Evolutionary conservation across 73 alveolate species (phyloP), one percentile per base, ranked within the genome.

Genomic region (Paramecium bursaria): DNA sequence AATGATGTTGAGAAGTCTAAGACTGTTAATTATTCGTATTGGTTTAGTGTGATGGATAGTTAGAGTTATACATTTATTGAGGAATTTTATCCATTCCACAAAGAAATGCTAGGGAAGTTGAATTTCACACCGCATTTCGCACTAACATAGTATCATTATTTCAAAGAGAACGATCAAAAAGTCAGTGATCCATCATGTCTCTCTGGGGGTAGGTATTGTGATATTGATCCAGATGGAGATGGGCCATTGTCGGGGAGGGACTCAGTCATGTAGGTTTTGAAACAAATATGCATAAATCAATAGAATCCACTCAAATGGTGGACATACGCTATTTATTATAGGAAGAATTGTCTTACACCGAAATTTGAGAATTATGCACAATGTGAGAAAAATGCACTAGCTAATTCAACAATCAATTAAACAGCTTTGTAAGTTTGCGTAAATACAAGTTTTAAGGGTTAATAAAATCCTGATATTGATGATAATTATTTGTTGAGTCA

Each of bases 141-240:
- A 0, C 21, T 67, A 42, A 47, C 17, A 10, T 39, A 47, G 44
- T 35, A n/a, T n/a, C n/a, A n/a, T n/a, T n/a, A n/a, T n/a, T n/a
- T n/a, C n/a, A n/a, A n/a, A n/a, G n/a, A n/a, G n/a, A n/a, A n/a
- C n/a, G n/a, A n/a, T n/a, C n/a, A n/a, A n/a, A n/a, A n/a, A n/a
- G n/a, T n/a, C n/a, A n/a, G n/a, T n/a, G 75, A 54, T 26, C 14
- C 48, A 2, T 33, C n/a, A 0, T 76, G 88, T 51, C 51, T 76
- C 4, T 50, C 67, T 51, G 88, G 88, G 14, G 88, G 88, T 23
- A 76, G 80, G 51, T 76, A 76, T 51, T 76, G 88, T 76, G 88
- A 86, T 57, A 35, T 57, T 11, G 88, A 76, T 76, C 88, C 88
- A 31, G 88, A 76, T 76, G 74, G 86, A 3, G 26, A 19, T 29